Evolutionary conservation across 2,329 filamentous ascomycete genomes (phyloP).

Genomic region (Gremmenia infestans): DNA sequence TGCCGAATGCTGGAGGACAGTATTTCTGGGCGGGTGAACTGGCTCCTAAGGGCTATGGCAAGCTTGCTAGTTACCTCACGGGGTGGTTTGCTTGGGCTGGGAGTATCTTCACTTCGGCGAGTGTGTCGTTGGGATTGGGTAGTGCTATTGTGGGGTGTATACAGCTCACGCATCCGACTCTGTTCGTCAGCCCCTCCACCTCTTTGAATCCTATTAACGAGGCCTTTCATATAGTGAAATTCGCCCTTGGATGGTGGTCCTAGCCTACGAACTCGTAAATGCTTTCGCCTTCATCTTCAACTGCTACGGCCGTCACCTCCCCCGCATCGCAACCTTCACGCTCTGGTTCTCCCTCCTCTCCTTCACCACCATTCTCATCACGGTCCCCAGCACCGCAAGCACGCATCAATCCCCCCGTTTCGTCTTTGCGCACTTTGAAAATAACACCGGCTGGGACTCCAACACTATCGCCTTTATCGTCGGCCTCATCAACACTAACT

Average conservation of each 20-base stretch:
- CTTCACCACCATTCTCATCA: slow-evolving; percentile 42
- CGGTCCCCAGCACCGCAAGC: slow-evolving; percentile 42
- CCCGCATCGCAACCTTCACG: slow-evolving; percentile 24
- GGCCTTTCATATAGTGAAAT: slow-evolving; percentile 19
- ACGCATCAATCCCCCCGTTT: slow-evolving; percentile 42
- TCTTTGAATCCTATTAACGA: not conserved
- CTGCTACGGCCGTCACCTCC: slow-evolving; percentile 35
- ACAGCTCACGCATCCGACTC: slow-evolving; percentile 45
- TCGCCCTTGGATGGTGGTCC: slow-evolving; percentile 38
- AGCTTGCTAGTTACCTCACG: slow-evolving; percentile 35
- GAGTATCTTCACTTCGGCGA: slow-evolving; percentile 48
- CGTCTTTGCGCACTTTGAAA: slow-evolving; percentile 48
- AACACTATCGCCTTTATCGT: slow-evolving; percentile 47
- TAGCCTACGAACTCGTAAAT: slow-evolving; percentile 35
- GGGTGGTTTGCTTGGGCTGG: slow-evolving; percentile 50
- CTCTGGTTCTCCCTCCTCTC: slow-evolving; percentile 36
- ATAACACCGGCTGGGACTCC: slow-evolving; percentile 46
- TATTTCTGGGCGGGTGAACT: slow-evolving; percentile 41
- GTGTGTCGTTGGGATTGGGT: slow-evolving; percentile 44
- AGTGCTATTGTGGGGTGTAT: slow-evolving; percentile 46
- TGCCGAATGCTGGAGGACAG: slow-evolving; percentile 40
- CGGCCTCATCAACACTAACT: slow-evolving; percentile 44
- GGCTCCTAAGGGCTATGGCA: slow-evolving; percentile 35
- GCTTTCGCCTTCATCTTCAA: slow-evolving; percentile 35
- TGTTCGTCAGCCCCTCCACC: slow-evolving; percentile 35